Evolutionary conservation across 768 basidiomycete species (phyloP).

Genomic region (Roridomyces roridus): DNA sequence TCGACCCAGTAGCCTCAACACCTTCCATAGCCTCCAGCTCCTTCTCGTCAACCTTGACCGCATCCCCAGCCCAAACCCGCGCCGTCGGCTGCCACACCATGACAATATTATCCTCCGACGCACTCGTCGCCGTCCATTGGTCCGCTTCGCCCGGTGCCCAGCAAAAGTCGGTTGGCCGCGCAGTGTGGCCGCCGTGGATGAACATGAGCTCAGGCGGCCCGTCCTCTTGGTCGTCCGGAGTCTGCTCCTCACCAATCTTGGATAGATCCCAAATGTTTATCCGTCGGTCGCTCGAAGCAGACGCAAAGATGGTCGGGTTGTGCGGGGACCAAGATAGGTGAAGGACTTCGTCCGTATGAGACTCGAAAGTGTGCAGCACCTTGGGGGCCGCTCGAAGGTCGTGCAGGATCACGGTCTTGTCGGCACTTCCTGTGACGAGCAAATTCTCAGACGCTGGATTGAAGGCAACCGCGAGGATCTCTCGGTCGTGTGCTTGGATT

Average conservation of each 20-base stretch:
- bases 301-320: slow-evolving; percentile 90
- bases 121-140: slow-evolving; percentile 84
- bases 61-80: slow-evolving; percentile 92
- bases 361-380: slow-evolving; percentile 89
- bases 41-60: slow-evolving; percentile 81
- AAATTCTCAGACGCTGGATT: slow-evolving; percentile 83
- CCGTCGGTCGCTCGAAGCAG: slow-evolving; percentile 91
- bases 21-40: slow-evolving; percentile 89
- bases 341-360: slow-evolving; percentile 93
- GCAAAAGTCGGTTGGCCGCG: slow-evolving; percentile 91
- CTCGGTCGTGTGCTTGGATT: slow-evolving; percentile 87
- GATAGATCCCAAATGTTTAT: slow-evolving; percentile 95
- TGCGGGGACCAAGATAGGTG: slow-evolving; percentile 96
- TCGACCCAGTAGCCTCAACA: slow-evolving; percentile 51
- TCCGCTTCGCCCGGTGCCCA: slow-evolving; percentile 90
- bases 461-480: slow-evolving; percentile 91
- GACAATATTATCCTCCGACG: slow-evolving; percentile 96
- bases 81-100: slow-evolving; percentile 98
- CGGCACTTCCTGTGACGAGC: slow-evolving; percentile 89
- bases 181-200: slow-evolving; percentile 92
- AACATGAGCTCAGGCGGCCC: slow-evolving; percentile 97
- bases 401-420: slow-evolving; percentile 90
- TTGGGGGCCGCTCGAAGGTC: slow-evolving; percentile 79
- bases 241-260: slow-evolving; percentile 93
- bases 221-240: slow-evolving; percentile 97